phyloP scores from a whole-genome alignment of 352 stramenopile species.

The Pythium sukuiense region DNA sequence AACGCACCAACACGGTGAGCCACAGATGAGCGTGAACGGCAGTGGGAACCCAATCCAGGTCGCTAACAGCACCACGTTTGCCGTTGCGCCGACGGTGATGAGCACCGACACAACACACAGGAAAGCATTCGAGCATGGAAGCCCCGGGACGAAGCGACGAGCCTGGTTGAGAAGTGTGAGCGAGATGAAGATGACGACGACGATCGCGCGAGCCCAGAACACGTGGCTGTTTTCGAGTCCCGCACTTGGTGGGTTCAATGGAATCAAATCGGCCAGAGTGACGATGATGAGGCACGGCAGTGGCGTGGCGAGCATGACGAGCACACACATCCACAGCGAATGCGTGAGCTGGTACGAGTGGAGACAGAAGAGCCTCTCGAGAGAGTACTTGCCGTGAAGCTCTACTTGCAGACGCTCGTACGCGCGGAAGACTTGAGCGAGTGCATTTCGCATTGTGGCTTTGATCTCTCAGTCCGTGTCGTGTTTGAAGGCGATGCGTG shows the following conservation, averaged over 20 bases:
- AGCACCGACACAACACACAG: not conserved
- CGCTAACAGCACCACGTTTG: not conserved
- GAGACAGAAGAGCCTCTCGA: slow-evolving; percentile 8
- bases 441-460: not conserved
- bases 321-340: not conserved
- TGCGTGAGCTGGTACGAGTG: slow-evolving; percentile 2
- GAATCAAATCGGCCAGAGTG: not conserved
- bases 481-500: too few relatives aligned
- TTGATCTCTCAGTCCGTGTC: too few relatives aligned
- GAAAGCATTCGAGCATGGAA: slow-evolving; percentile 1
- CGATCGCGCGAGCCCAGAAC: slow-evolving; percentile 8
- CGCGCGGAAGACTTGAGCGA: not conserved
- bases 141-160: not conserved
- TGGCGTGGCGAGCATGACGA: not conserved
- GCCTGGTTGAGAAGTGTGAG: slow-evolving; percentile 4
- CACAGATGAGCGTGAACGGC: slow-evolving; percentile 1
- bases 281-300: slow-evolving; percentile 7
- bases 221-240: not conserved
- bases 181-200: slow-evolving; percentile 9
- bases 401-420: slow-evolving; percentile 10
- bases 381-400: slow-evolving; percentile 14
- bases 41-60: not conserved
- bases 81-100: not conserved
- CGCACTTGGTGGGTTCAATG: not conserved
- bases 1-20: slow-evolving; percentile 10